Evolutionary conservation across 1,284 basidiomycete species (phyloP).

Genomic region (Papiliotrema flavescens): DNA sequence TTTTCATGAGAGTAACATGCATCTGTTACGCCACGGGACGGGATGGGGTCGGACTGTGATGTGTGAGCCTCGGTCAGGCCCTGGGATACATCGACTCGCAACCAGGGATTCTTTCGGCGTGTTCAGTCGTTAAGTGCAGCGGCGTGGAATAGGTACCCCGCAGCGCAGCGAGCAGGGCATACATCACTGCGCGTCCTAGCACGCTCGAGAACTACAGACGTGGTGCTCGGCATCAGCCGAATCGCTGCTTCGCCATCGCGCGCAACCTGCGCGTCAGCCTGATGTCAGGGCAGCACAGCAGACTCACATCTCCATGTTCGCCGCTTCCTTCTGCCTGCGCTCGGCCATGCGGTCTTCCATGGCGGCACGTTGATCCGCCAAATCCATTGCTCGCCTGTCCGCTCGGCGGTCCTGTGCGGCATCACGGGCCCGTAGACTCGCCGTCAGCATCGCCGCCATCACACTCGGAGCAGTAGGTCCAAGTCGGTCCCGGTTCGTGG

Average conservation of each 20-base stretch:
- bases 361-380: constrained; percentile 32
- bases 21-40: background rate
- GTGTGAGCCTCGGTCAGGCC: too few species aligned
- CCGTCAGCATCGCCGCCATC: background rate
- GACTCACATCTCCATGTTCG: constrained; percentile 47
- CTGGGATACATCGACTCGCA: too few species aligned
- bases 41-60: background rate
- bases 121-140: too few species aligned
- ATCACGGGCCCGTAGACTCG: constrained; percentile 37
- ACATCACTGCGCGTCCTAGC: too few species aligned
- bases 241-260: constrained; percentile 33
- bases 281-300: too few species aligned
- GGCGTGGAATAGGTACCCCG: too few species aligned
- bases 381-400: constrained; percentile 29
- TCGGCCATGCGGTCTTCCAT: constrained; percentile 40
- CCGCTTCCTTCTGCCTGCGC: constrained; percentile 39
- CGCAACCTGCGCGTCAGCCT: constrained; percentile 23
- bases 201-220: too few species aligned
- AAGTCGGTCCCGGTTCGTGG: too few species aligned
- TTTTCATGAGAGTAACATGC: constrained; percentile 1
- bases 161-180: too few species aligned
- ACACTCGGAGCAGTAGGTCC: too few species aligned
- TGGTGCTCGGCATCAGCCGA: too few species aligned
- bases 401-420: constrained; percentile 31
- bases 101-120: background rate